A percentile compares a stretch with the other conserved stretches of the same genome.
Conservation (phyloP, 2,329 filamentous ascomycete species). For the Talaromyces marneffei region DNA sequence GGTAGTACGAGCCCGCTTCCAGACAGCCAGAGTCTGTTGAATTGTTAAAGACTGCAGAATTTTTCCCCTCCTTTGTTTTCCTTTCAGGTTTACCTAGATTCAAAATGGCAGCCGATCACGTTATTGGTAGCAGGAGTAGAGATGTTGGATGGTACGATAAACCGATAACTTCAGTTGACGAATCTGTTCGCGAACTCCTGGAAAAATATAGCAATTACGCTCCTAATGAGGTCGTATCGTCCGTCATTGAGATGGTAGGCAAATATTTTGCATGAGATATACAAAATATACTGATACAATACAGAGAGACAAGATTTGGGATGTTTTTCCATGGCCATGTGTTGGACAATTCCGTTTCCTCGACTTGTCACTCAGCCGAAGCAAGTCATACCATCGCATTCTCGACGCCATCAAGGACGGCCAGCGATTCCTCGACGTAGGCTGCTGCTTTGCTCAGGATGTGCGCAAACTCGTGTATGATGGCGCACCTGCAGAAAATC, state of each 20-base stretch:
- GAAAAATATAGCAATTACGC: conserved; percentile 1
- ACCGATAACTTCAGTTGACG: not conserved
- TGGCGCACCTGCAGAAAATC: conserved; percentile 44
- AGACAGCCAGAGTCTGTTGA: not conserved
- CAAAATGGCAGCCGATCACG: not conserved
- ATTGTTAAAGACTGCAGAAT: not conserved
- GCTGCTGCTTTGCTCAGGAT: conserved; percentile 17
- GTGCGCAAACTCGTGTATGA: conserved; percentile 29
- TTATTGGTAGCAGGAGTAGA: not conserved
- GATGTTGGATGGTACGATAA: conserved; percentile 1
- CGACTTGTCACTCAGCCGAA: not conserved
- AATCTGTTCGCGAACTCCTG: not conserved
- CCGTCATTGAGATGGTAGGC: not conserved
- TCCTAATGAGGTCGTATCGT: not conserved
- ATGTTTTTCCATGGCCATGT: conserved; percentile 12
- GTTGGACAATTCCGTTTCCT: conserved; percentile 13
- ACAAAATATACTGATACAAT: not conserved
- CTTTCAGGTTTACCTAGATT: not conserved
- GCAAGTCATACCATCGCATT: conserved; percentile 13
- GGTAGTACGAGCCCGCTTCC: too few species aligned
- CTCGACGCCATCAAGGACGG: conserved; percentile 16
- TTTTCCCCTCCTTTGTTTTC: not conserved
- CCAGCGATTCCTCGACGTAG: conserved; percentile 15
- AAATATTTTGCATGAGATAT: not conserved
- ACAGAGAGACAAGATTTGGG: conserved; percentile 16